Evolutionary conservation across 768 basidiomycete species (phyloP), one percentile per base, ranked within the genome.

Genomic region (Pseudohyphozyma bogoriensis): DNA sequence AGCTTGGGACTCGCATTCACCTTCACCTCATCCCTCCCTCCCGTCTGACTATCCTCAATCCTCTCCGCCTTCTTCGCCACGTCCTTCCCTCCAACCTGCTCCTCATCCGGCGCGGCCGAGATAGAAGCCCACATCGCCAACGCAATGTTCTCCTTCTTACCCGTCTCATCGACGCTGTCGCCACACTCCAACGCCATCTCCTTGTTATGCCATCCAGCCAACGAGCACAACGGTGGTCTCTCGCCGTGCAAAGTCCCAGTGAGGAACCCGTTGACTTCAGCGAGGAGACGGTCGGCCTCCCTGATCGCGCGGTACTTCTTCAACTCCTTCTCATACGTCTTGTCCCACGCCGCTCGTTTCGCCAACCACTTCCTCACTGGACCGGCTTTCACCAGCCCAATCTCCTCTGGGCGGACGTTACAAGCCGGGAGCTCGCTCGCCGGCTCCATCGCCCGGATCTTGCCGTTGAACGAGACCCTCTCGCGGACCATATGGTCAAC

Each of bases 401-500:
- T 78, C 39, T 81, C 74, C 32, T 85, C 81, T 1, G 76, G 70
- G 0, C 85, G 80, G 28, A 92, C 74, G 33, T 76, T 77, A 60
- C 90, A 77, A 3, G 84, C 89, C 13, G 76, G 74, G 0, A 96
- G 76, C 52, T 86, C 82, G 11, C 71, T 67, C 64, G 84, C 81
- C 0, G 84, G 76, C 65, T 96, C 92, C 32, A 99, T 75, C 0
- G 85, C 78, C 22, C 91, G 83, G 28, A 89, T 76, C n/a, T 83
- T 72, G 12, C 95, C 95, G 16, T 79, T 78, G 0, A 83, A 86
- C 1, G 85, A 84, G 29, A 97, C 83, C 26, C 95, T 81, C 73
- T 97, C 92, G 37, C 93, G 82, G 58, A 97, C 87, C 84, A 97
- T 95, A 32, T 78, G 75, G 44, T 79, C 79, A 6, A 40, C 64